Conservation (phyloP, 1,284 basidiomycete genomes). For the Ustilago nuda region DNA sequence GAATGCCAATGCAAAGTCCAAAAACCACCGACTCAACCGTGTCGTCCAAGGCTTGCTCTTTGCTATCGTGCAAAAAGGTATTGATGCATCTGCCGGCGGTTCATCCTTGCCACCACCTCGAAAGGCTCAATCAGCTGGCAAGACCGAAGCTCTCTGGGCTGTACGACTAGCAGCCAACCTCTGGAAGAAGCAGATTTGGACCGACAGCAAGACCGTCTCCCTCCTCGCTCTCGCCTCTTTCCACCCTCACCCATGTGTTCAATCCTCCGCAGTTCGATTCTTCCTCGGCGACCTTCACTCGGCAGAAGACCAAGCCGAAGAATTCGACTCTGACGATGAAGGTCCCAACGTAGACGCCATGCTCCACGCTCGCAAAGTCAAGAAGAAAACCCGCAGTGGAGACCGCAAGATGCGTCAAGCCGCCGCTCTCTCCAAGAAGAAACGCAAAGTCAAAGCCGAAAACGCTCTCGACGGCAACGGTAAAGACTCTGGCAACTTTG, state of each 20-base stretch:
- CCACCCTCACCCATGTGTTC: constrained; percentile 93
- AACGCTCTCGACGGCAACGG: constrained; percentile 42
- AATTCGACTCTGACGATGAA: constrained; percentile 46
- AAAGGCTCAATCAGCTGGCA: constrained; percentile 72
- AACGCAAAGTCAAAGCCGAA: constrained; percentile 51
- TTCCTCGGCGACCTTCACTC: constrained; percentile 79
- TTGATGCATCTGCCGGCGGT: constrained; percentile 70
- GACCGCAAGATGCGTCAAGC: constrained; percentile 66
- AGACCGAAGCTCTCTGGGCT: constrained; percentile 92
- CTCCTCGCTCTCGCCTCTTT: constrained; percentile 92
- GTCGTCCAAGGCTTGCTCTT: constrained; percentile 97
- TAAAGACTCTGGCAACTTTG: constrained; percentile 77
- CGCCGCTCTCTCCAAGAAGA: constrained; percentile 58
- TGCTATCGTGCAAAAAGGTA: constrained; percentile 90
- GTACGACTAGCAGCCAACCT: constrained; percentile 92
- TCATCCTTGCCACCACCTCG: constrained; percentile 19
- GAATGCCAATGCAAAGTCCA: constrained; percentile 86
- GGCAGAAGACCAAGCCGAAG: constrained; percentile 60
- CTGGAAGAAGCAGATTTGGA: constrained; percentile 95
- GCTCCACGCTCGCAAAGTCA: constrained; percentile 65
- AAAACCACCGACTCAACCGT: constrained; percentile 95
- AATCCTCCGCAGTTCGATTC: constrained; percentile 95
- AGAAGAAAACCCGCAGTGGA: constrained; percentile 64
- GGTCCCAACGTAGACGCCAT: constrained; percentile 59
- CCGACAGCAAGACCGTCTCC: constrained; percentile 90